A percentile compares a stretch with the other conserved stretches of the same genome.
phyloP scores from a whole-genome alignment of 371 early-diverging fungal species.

The Batkoa obscura region DNA sequence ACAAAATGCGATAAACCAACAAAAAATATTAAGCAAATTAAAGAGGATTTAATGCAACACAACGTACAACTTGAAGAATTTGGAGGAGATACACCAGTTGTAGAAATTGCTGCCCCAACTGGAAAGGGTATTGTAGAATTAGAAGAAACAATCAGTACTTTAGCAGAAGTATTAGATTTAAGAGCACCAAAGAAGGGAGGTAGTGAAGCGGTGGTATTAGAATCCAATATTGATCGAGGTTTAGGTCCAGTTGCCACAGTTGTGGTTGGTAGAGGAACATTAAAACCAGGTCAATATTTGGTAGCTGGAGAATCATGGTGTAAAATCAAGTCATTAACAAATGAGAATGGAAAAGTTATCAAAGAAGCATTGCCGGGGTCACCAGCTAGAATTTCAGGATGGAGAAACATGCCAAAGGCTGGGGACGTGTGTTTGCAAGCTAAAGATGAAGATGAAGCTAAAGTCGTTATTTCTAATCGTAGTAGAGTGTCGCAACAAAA shows the following conservation, averaged over 20 bases:
- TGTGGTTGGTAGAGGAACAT: constrained; percentile 68
- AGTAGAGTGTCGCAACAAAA: constrained; percentile 31
- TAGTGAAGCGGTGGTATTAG: constrained; percentile 78
- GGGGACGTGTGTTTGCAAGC: constrained; percentile 79
- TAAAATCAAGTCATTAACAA: constrained; percentile 65
- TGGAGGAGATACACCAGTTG: constrained; percentile 82
- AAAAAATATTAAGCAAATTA: constrained; percentile 26
- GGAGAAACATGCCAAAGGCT: constrained; percentile 79
- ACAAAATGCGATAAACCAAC: constrained; percentile 87
- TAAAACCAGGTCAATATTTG: constrained; percentile 49
- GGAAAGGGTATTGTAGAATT: constrained; percentile 68
- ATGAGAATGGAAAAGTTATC: constrained; percentile 50
- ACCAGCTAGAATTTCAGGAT: constrained; percentile 78
- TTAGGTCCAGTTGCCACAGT: constrained; percentile 70
- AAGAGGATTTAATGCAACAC: constrained; percentile 55
- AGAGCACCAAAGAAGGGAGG: constrained; percentile 24
- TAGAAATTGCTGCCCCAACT: constrained; percentile 75
- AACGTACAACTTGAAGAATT: constrained; percentile 74
- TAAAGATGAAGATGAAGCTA: constrained; percentile 47
- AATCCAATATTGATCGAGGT: constrained; percentile 73
- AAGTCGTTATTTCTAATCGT: constrained; percentile 50
- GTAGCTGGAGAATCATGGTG: constrained; percentile 76
- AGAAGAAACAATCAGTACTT: constrained; percentile 67
- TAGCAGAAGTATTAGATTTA: constrained; percentile 70
- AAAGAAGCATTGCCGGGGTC: constrained; percentile 68